Percentiles rank a stretch among this genome's conserved stretches.
These are phyloP conservation scores for Parietaria judaica DNA, from an alignment of 306 rosid genomes.

Conservation along the genomic window DNA sequence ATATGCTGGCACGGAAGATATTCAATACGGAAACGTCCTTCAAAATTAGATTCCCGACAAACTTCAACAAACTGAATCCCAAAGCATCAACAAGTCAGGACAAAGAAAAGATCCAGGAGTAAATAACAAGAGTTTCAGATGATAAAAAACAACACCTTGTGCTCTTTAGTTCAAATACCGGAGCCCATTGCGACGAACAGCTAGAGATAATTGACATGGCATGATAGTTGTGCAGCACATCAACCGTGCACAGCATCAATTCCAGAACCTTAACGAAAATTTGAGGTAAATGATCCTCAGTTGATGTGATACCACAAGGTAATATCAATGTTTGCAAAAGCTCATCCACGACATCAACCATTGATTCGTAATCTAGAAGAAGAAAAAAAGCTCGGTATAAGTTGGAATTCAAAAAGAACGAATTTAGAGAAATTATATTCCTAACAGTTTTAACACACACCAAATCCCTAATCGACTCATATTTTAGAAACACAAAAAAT, in stretches of 20 bases:
- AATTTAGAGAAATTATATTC: background rate
- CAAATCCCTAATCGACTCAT: background rate
- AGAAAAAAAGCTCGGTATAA: constrained; percentile 13
- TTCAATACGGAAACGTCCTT: constrained; percentile 37
- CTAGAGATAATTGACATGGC: constrained; percentile 36
- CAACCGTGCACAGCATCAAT: constrained; percentile 57
- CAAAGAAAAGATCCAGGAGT: constrained; percentile 3
- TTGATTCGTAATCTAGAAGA: constrained; percentile 45
- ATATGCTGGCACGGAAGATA: constrained; percentile 39
- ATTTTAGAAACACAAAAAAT: background rate
- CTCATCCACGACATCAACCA: constrained; percentile 43
- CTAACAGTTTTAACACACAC: background rate
- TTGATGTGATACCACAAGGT: constrained; percentile 27
- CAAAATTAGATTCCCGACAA: constrained; percentile 45
- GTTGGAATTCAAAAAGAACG: background rate
- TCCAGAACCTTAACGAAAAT: constrained; percentile 49
- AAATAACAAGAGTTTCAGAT: constrained; percentile 11
- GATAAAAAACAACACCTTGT: constrained; percentile 40
- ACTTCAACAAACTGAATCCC: constrained; percentile 57
- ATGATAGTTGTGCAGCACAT: constrained; percentile 43
- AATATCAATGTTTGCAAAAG: constrained; percentile 37
- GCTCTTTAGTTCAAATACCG: constrained; percentile 44
- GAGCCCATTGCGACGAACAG: constrained; percentile 73
- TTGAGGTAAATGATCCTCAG: constrained; percentile 32
- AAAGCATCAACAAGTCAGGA: constrained; percentile 26